Conservation (phyloP, 371 early-diverging fungal species). For the Apophysomyces variabilis region DNA sequence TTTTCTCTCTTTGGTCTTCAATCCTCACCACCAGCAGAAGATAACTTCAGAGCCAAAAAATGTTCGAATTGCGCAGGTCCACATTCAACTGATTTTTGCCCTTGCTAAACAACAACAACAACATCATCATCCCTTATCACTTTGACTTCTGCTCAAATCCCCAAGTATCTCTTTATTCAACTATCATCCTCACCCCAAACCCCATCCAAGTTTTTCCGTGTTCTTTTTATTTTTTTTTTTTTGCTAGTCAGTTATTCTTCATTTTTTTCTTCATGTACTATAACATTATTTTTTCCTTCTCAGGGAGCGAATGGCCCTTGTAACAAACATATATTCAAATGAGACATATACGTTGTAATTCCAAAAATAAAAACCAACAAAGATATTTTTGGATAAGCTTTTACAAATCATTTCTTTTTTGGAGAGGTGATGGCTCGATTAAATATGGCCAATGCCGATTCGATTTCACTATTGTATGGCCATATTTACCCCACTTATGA, state of each 20-base stretch:
- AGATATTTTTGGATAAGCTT: not conserved
- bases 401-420: not conserved
- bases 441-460: too few species aligned
- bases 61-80: constrained; percentile 56
- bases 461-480: not conserved
- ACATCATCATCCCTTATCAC: too few species aligned
- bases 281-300: not conserved
- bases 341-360: not conserved
- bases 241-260: not conserved
- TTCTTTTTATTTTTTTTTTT: not conserved
- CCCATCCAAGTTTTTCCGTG: not conserved
- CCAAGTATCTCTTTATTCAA: too few species aligned
- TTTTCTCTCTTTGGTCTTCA: constrained; percentile 41
- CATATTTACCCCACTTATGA: not conserved
- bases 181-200: too few species aligned
- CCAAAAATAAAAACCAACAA: not conserved
- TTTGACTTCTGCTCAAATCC: too few species aligned
- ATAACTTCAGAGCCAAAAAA: constrained; percentile 19
- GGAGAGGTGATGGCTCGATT: not conserved
- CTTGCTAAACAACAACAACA: constrained; percentile 34
- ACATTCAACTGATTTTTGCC: constrained; percentile 54
- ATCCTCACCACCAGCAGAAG: constrained; percentile 31
- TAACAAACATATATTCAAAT: not conserved
- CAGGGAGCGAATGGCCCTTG: not conserved
- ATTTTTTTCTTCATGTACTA: not conserved